Evolutionary conservation across 169 alveolate genomes (phyloP).

Genomic region (Cryptosporidium viatorum): DNA sequence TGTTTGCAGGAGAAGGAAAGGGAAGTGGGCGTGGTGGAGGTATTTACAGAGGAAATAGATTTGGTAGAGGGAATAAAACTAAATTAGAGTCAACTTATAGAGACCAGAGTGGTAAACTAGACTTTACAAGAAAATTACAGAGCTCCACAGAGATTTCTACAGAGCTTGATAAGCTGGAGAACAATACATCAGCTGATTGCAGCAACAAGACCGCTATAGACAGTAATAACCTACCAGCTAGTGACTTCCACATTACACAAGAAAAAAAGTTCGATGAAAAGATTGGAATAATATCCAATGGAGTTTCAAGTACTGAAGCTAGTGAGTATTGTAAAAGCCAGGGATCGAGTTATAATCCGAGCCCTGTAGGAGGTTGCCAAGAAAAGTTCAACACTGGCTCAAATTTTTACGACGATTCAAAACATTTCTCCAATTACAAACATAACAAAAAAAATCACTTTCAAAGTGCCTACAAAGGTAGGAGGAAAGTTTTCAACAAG

Average conservation of each 20-base stretch:
- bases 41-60: not conserved
- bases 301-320: slow-evolving; percentile 13
- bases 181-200: not conserved
- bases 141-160: not conserved
- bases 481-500: not conserved
- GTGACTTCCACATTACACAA: not conserved
- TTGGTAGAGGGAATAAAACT: not conserved
- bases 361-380: slow-evolving; percentile 22
- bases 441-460: not conserved
- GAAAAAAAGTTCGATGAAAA: not conserved
- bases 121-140: slow-evolving; percentile 2
- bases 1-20: not conserved
- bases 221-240: not conserved
- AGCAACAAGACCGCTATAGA: not conserved
- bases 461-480: not conserved
- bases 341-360: slow-evolving; percentile 14
- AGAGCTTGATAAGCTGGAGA: not conserved
- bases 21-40: not conserved
- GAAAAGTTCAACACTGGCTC: not conserved
- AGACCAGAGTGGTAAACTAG: not conserved
- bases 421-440: not conserved
- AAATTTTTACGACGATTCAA: not conserved
- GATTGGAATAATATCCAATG: not conserved
- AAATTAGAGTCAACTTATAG: not conserved
- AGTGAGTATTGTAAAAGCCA: slow-evolving; percentile 29